Evolutionary conservation across 345 rosid species (phyloP), one percentile per base, ranked within the genome.

Genomic region (Xanthoceras sorbifolium): DNA sequence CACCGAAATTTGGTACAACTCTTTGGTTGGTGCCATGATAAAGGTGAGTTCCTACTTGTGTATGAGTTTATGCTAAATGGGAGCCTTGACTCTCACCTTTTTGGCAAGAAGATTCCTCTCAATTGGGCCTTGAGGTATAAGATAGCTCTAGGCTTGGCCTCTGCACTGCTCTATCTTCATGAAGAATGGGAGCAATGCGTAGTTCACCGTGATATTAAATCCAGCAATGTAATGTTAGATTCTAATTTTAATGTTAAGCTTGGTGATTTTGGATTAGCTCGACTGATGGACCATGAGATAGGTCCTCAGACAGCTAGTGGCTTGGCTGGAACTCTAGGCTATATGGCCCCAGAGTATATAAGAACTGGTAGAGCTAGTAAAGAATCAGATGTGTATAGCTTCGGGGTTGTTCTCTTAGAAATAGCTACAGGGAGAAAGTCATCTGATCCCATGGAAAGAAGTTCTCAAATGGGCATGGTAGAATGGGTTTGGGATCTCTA

Each of bases 11-110:
- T 71, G 5, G 75, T 71, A 6, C 46, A 31, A 22, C 64, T 71
- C 8, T 32, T 71, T 5, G 75, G 64, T 9, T 71, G 75, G 75
- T 54, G 75, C 50, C 50, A 71, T 34, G 75, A 55, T n/a, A 55
- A 64, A 76, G 78, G 78, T 6, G 90, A 90, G 78, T 86, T 90
- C 72, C 64, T 90, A 17, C 86, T 92, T 22, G 84, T 89, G 0
- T 90, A 90, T 7, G 94, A 92, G 80, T 87, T 86, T 82, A 86
- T 92, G 94, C 88, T 87, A 23, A 87, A 92, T 52, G 85, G 93
- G 3, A 90, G 90, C 77, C 89, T 92, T 4, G 89, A 90, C 25
- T 67, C 74, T 0, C 94, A 92, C 40, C 82, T 90, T 1, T 92
- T 88, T 6, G 86, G 85, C 44, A 69, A 70, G 22, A 86, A 64